Conservation (phyloP, 495 filamentous ascomycete genomes). For the Podospora didyma region DNA sequence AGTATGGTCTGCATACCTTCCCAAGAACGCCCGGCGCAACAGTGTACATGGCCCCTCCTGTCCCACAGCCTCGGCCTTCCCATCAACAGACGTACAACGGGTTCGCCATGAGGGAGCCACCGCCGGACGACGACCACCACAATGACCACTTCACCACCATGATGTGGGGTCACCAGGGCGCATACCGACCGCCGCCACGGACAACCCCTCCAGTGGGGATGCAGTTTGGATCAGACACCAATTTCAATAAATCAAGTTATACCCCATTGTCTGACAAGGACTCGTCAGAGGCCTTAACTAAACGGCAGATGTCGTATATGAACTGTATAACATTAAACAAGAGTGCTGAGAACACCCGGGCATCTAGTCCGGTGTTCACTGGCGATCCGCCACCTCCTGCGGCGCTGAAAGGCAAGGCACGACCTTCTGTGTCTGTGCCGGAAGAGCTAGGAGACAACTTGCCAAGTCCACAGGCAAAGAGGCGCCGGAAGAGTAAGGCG, state of each 20-base stretch:
- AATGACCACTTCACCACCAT: neutral
- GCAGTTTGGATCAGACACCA: slow-evolving; percentile 63
- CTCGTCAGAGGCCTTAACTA: slow-evolving; percentile 51
- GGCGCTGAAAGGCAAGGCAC: too few relatives aligned
- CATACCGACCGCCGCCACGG: slow-evolving; percentile 5
- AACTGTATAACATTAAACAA: slow-evolving; percentile 48
- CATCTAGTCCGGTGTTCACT: slow-evolving; percentile 50
- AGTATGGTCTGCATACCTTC: too few relatives aligned
- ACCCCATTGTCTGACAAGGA: slow-evolving; percentile 50
- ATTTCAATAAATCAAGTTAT: slow-evolving; percentile 55
- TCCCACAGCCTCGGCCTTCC: too few relatives aligned
- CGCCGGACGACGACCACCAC: neutral
- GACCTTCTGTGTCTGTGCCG: too few relatives aligned
- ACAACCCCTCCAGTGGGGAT: slow-evolving; percentile 31
- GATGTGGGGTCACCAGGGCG: neutral
- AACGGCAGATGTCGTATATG: slow-evolving; percentile 49
- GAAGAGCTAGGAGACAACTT: too few relatives aligned
- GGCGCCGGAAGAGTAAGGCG: too few relatives aligned
- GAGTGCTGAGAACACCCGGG: slow-evolving; percentile 54
- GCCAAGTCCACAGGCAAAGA: too few relatives aligned
- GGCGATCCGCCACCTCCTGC: neutral
- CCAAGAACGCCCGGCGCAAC: too few relatives aligned
- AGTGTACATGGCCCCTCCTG: too few relatives aligned
- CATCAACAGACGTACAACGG: too few relatives aligned
- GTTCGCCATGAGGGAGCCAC: too few relatives aligned